Conservation (phyloP, 768 basidiomycete species). For the Hygrophoropsis aurantiaca region DNA sequence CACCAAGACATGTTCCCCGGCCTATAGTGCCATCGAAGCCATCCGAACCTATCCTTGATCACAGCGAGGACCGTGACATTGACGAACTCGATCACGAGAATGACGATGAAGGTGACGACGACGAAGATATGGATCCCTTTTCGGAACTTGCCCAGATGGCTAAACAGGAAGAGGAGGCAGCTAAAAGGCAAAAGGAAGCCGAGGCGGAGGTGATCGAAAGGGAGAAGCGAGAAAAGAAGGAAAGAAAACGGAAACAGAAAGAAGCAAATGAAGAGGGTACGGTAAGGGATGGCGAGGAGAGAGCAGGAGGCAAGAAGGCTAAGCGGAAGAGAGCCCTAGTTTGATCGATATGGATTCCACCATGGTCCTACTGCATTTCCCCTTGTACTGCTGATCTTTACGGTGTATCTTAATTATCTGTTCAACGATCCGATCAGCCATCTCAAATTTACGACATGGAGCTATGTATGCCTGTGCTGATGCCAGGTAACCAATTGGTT, state of each 20-base stretch:
- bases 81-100: slow-evolving; percentile 21
- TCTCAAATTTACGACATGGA: too few relatives aligned
- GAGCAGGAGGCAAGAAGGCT: slow-evolving; percentile 19
- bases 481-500: too few relatives aligned
- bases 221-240: slow-evolving; percentile 25
- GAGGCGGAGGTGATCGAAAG: slow-evolving; percentile 25
- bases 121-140: slow-evolving; percentile 21
- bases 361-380: too few relatives aligned
- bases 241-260: slow-evolving; percentile 30
- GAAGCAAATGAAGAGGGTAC: slow-evolving; percentile 12
- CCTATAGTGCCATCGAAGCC: slow-evolving; percentile 14
- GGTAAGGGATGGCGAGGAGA: slow-evolving; percentile 9
- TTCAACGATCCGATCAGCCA: too few relatives aligned
- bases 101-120: slow-evolving; percentile 3
- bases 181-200: slow-evolving; percentile 20
- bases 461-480: too few relatives aligned
- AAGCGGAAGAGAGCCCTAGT: slow-evolving; percentile 28
- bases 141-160: slow-evolving; percentile 27
- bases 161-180: slow-evolving; percentile 25
- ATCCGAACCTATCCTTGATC: slow-evolving; percentile 19
- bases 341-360: too few relatives aligned
- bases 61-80: slow-evolving; percentile 3
- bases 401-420: too few relatives aligned
- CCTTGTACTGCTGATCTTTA: too few relatives aligned
- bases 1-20: slow-evolving; percentile 51